Conservation (phyloP, 805 yeast species). For the Yarrowia sp. region DNA sequence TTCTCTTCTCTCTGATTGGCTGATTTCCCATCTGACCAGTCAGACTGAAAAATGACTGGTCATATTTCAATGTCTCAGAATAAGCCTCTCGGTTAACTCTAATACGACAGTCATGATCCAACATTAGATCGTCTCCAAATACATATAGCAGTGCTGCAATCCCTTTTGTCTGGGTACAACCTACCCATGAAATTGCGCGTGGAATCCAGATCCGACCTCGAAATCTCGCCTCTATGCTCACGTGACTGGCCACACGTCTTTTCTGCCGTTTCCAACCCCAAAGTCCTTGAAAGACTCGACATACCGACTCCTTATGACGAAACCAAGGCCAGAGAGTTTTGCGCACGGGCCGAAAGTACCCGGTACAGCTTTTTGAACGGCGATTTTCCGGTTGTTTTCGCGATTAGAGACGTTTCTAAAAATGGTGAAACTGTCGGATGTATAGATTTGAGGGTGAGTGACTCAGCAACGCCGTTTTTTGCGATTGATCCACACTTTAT, state of each 20-base stretch:
- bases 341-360: background rate
- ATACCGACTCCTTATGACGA: constrained; percentile 9
- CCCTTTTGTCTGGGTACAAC: too few species aligned
- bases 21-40: too few species aligned
- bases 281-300: background rate
- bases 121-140: too few species aligned
- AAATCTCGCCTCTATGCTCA: background rate
- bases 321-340: constrained; percentile 7
- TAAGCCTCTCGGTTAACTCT: too few species aligned
- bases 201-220: background rate
- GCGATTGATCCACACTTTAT: background rate
- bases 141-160: too few species aligned
- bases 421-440: background rate
- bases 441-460: constrained; percentile 8
- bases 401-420: background rate
- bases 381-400: constrained; percentile 4
- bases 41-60: too few species aligned
- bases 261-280: constrained; percentile 18
- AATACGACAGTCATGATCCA: too few species aligned
- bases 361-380: background rate
- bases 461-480: background rate
- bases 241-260: background rate
- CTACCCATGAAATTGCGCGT: background rate
- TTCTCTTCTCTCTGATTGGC: too few species aligned
- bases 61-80: too few species aligned